Percentiles rank a stretch among this genome's conserved stretches.
Conservation (phyloP, 768 basidiomycete species). For the Tulasnella sp. region DNA sequence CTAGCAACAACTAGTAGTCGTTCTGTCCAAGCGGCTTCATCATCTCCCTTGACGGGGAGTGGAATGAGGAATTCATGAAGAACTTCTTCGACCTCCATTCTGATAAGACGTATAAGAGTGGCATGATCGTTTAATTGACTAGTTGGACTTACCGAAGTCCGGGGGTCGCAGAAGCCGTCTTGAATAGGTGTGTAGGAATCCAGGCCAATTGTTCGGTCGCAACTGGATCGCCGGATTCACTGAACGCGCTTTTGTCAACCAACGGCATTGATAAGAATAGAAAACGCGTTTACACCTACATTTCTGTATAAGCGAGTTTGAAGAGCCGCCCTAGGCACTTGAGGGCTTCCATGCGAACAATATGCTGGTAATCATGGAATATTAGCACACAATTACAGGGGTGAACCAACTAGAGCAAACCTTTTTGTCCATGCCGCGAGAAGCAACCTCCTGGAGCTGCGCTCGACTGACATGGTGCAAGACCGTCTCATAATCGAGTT, state of each 20-base stretch:
- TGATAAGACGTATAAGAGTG: conserved; percentile 23
- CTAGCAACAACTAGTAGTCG: conserved; percentile 62
- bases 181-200: conserved; percentile 75
- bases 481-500: conserved; percentile 84
- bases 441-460: conserved; percentile 55
- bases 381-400: too few relatives aligned
- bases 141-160: conserved; percentile 46
- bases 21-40: conserved; percentile 82
- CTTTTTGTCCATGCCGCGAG: conserved; percentile 77
- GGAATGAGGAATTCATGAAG: conserved; percentile 74
- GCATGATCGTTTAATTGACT: not conserved
- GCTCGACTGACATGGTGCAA: conserved; percentile 63
- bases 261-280: too few relatives aligned
- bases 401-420: conserved; percentile 28
- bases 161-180: conserved; percentile 37
- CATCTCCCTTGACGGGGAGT: conserved; percentile 47
- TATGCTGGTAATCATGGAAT: conserved; percentile 21
- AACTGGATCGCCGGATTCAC: conserved; percentile 65
- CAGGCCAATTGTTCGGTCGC: conserved; percentile 79
- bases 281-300: conserved; percentile 62
- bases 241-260: too few relatives aligned
- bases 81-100: conserved; percentile 53
- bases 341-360: conserved; percentile 51
- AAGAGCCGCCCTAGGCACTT: conserved; percentile 69
- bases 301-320: conserved; percentile 74